Conservation (phyloP, 352 stramenopile species). For the Globisporangium irregulare region DNA sequence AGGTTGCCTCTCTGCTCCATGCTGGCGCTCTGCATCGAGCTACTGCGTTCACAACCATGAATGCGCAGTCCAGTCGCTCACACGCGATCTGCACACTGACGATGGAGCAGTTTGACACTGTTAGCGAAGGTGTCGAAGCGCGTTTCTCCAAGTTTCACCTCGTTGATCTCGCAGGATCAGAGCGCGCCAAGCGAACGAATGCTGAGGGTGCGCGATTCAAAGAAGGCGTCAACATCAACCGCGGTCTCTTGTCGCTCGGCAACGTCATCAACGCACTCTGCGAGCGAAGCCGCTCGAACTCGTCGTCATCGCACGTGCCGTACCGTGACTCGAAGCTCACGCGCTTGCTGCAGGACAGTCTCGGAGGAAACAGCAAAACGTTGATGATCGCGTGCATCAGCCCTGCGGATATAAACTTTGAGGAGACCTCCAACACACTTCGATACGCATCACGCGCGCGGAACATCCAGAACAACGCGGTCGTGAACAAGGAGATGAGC, state of each 20-base stretch:
- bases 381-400: slow-evolving; percentile 88
- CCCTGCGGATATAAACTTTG: slow-evolving; percentile 76
- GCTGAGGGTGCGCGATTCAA: slow-evolving; percentile 84
- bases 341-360: slow-evolving; percentile 82
- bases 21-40: slow-evolving; percentile 45
- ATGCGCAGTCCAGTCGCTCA: slow-evolving; percentile 74
- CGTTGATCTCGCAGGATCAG: slow-evolving; percentile 95
- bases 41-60: slow-evolving; percentile 74
- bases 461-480: slow-evolving; percentile 97
- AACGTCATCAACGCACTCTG: slow-evolving; percentile 95
- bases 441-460: slow-evolving; percentile 94
- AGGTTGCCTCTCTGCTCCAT: slow-evolving; percentile 46
- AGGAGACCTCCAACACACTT: slow-evolving; percentile 97
- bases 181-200: slow-evolving; percentile 90
- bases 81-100: slow-evolving; percentile 89
- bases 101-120: slow-evolving; percentile 64
- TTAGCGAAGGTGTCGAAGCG: slow-evolving; percentile 27
- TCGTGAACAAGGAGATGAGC: slow-evolving; percentile 96
- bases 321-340: slow-evolving; percentile 93
- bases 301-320: slow-evolving; percentile 50
- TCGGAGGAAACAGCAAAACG: slow-evolving; percentile 90
- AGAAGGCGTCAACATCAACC: slow-evolving; percentile 95
- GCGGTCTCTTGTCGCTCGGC: slow-evolving; percentile 90
- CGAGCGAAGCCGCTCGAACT: slow-evolving; percentile 62
- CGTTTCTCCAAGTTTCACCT: slow-evolving; percentile 90